Conservation (phyloP, 1,139 yeast species). For the Yamadazyma mexicana region DNA sequence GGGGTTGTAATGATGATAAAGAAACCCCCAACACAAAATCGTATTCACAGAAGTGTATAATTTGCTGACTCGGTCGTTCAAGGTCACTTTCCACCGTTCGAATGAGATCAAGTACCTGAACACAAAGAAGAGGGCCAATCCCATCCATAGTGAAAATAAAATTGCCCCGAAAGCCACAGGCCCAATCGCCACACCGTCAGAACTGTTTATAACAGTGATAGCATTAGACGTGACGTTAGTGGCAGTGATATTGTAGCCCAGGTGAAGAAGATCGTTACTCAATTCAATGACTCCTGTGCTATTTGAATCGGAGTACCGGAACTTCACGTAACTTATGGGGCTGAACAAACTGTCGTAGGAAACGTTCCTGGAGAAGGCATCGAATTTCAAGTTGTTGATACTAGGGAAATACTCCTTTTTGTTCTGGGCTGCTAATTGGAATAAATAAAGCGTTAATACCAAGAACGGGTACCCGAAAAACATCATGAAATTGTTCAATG, state of each 20-base stretch:
- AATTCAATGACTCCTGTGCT: neutral
- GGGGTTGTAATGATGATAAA: slow-evolving; percentile 48
- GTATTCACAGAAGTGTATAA: slow-evolving; percentile 50
- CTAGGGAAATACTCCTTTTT: slow-evolving; percentile 17
- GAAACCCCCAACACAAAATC: slow-evolving; percentile 47
- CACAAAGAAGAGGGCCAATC: slow-evolving; percentile 29
- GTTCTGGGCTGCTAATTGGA: slow-evolving; percentile 25
- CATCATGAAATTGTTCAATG: slow-evolving; percentile 32
- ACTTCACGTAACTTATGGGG: slow-evolving; percentile 15
- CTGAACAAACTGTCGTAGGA: slow-evolving; percentile 27
- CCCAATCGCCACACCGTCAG: slow-evolving; percentile 2
- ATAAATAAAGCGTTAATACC: slow-evolving; percentile 39
- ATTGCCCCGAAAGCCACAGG: slow-evolving; percentile 30
- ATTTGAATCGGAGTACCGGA: slow-evolving; percentile 5
- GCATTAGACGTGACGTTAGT: neutral
- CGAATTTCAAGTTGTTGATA: slow-evolving; percentile 16
- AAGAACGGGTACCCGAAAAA: slow-evolving; percentile 49
- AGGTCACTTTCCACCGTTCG: slow-evolving; percentile 13
- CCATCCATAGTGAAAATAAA: slow-evolving; percentile 35
- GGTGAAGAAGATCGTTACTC: slow-evolving; percentile 1
- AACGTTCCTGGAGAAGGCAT: slow-evolving; percentile 27
- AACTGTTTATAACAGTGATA: slow-evolving; percentile 1
- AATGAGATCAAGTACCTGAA: slow-evolving; percentile 29
- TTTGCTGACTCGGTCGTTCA: slow-evolving; percentile 27
- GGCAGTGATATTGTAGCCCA: slow-evolving; percentile 5